A percentile compares a stretch with the other conserved stretches of the same genome.
Evolutionary conservation across 2,329 filamentous ascomycete genomes (phyloP).

Genomic region (Sclerotinia minor): DNA sequence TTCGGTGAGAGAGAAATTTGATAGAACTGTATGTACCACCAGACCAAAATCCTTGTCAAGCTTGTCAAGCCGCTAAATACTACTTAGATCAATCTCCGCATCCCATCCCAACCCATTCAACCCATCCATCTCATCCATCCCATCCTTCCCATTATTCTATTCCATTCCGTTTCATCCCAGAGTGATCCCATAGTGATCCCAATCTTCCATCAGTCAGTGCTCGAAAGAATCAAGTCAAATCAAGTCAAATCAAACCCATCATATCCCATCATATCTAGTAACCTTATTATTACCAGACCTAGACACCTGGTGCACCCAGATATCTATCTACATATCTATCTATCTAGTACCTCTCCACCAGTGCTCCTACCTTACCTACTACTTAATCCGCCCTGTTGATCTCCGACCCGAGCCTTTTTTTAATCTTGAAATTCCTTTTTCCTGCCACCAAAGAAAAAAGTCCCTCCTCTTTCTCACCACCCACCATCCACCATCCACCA

Average conservation of each 20-base stretch:
- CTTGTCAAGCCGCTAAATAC: slow-evolving; percentile 11
- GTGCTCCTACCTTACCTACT: background rate
- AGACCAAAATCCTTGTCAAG: slow-evolving; percentile 9
- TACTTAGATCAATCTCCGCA: slow-evolving; percentile 13
- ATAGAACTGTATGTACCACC: background rate
- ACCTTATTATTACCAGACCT: too few species aligned
- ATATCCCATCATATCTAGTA: too few species aligned
- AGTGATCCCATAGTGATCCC: background rate
- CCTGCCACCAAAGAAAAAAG: slow-evolving; percentile 11
- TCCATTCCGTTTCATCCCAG: background rate
- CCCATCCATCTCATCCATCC: too few species aligned
- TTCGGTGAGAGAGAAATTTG: slow-evolving; percentile 11
- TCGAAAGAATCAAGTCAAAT: background rate
- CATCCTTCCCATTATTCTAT: background rate
- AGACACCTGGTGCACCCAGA: too few species aligned
- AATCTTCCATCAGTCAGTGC: background rate
- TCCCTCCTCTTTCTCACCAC: background rate
- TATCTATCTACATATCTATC: too few species aligned
- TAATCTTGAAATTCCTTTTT: background rate
- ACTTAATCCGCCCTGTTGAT: background rate
- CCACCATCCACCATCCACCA: too few species aligned
- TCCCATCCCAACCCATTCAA: background rate
- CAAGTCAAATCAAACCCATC: too few species aligned
- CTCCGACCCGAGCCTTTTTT: slow-evolving; percentile 3
- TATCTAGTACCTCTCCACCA: too few species aligned